These are phyloP conservation scores for Thelonectria rubi DNA, from an alignment of 2,329 filamentous ascomycete genomes.

Conservation along the genomic window DNA sequence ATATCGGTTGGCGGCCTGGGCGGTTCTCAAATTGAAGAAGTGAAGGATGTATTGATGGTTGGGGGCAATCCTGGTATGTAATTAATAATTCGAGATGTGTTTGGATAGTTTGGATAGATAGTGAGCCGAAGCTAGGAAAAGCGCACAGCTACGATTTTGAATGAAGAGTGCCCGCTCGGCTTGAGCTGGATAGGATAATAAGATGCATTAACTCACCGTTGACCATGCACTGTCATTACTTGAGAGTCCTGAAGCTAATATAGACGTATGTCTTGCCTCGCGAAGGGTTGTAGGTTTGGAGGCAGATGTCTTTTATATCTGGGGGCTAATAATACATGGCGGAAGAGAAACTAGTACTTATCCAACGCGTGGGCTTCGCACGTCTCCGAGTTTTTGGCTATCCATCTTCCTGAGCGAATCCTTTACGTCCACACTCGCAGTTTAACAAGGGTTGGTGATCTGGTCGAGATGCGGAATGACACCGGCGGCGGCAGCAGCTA, in stretches of 20 bases:
- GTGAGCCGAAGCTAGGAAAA: too few species aligned
- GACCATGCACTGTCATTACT: too few species aligned
- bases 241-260: too few species aligned
- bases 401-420: neutral
- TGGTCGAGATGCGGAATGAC: conserved; percentile 35
- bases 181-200: too few species aligned
- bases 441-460: conserved; percentile 33
- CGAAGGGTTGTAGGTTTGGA: neutral
- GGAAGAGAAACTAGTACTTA: neutral
- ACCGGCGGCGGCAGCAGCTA: conserved; percentile 35
- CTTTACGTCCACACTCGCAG: neutral
- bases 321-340: neutral
- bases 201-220: too few species aligned
- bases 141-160: too few species aligned
- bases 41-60: conserved; percentile 11
- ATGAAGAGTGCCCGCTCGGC: too few species aligned
- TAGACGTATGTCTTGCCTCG: too few species aligned
- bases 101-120: too few species aligned
- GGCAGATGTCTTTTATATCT: neutral
- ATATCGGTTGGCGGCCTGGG: conserved; percentile 64
- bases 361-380: neutral
- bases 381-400: neutral
- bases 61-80: too few species aligned
- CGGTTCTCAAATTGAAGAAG: conserved; percentile 57
- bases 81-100: neutral